Base-by-base conservation (phyloP, 208 protist species). In the Trypanosoma scelopori region DNA sequence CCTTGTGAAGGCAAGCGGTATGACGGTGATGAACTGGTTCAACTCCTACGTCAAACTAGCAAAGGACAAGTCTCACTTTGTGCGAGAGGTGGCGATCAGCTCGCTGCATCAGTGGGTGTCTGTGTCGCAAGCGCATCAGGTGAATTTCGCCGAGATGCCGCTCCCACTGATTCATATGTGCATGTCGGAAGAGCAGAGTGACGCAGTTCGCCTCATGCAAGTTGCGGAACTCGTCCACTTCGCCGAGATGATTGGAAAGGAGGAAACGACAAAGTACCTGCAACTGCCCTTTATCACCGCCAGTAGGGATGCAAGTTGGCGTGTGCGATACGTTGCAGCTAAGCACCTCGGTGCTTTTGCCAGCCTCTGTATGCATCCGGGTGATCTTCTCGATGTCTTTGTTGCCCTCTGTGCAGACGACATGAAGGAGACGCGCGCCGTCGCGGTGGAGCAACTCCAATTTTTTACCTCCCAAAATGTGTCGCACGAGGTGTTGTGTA, bases 281-380 rank as follows among this genome's bases (percentile, higher is more conserved):
- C 73, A 76, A 28, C 46, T 48, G 12, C 69, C 74, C 35, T 87
- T 82, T 62, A 62, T 82, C 1, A 51, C 53, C 12, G 79, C 78
- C 22, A 75, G 66, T 32, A 70, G 72, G 20, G 85, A 94, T 65
- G 65, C 68, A 0, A 92, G 83, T 78, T 94, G 85, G 85, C 80
- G 85, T 30, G 88, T 94, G 45, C 79, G 88, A 47, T 92, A 82
- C 76, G 78, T 71, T 22, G 78, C 78, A 7, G 88, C 85, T 5
- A 72, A 61, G 32, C 51, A 79, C 43, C 59, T 94, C 12, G 82
- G 74, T 52, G 52, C 58, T 27, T 81, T 94, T 63, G 65, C 77
- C 18, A 28, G 35, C 6, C 57, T 81, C 27, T 81, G 85, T 47
- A 3, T 69, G 13, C 61, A 73, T 49, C 69, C 84, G 0, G 82